Conservation (phyloP, 2,329 filamentous ascomycete genomes). For the Penicillium verrucosum region DNA sequence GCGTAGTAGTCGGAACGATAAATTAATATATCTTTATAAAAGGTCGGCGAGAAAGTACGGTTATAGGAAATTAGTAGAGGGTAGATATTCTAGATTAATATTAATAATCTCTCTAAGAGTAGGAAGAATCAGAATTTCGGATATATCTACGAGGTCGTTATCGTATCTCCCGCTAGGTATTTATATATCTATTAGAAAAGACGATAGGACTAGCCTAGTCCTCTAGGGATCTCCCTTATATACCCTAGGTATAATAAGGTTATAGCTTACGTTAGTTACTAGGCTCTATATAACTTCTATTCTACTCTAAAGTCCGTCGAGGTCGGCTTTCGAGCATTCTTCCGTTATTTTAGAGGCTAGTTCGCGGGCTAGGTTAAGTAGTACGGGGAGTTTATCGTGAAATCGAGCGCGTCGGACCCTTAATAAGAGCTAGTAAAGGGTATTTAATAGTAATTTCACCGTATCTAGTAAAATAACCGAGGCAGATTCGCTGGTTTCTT, state of each 20-base stretch:
- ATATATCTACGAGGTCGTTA: conserved; percentile 12
- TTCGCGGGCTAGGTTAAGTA: not conserved
- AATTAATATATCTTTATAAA: conserved; percentile 10
- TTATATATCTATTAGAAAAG: conserved; percentile 11
- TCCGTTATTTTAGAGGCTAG: not conserved
- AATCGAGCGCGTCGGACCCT: conserved; percentile 8
- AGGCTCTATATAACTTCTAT: conserved; percentile 7
- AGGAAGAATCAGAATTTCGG: conserved; percentile 4
- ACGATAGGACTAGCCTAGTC: not conserved
- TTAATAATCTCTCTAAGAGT: conserved; percentile 9
- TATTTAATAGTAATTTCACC: conserved; percentile 8
- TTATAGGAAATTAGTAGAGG: conserved; percentile 10
- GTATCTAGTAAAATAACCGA: not conserved
- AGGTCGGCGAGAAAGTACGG: conserved; percentile 9
- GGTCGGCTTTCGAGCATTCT: not conserved
- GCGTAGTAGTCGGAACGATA: conserved; percentile 11
- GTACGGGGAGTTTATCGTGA: not conserved
- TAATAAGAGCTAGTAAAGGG: conserved; percentile 4
- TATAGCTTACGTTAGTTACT: not conserved
- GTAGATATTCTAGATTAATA: conserved; percentile 8
- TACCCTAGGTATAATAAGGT: not conserved
- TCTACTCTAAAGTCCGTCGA: conserved; percentile 7
- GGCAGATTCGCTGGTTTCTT: not conserved
- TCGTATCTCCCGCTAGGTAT: conserved; percentile 11
- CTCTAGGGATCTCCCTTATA: not conserved